Base-by-base conservation (phyloP, 1,284 basidiomycete genomes). In the Sphaerobolus stellatus region DNA sequence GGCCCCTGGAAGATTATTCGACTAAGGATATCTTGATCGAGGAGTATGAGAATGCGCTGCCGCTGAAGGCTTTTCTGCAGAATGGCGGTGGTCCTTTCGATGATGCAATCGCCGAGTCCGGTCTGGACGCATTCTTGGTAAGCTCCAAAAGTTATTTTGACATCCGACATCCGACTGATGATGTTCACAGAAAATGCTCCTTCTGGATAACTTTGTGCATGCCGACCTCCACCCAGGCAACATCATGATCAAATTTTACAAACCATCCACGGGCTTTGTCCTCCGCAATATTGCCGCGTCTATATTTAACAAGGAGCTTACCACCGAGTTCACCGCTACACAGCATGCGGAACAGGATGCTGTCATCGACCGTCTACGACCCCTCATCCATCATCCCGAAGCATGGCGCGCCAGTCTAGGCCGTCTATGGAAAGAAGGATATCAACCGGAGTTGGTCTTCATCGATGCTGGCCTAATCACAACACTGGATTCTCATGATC, bases 151-250 rank as follows among this genome's bases (percentile, higher is more conserved):
- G 43, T 52, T 25, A 56, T 52, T 25, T 54, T 24, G 31, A 40
- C 50, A 59, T 63, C 18, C 43, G 3, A 49, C 24, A 24, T 56
- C 56, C 50, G 50, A 20, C 41, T 50, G 7, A 57, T 28, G 3
- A 18, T 40, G 52, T 27, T n/a, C 14, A 30, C 61, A 95, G 91
- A 94, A 98, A 73, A 99, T 99, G 96, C 83, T 99, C 22, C 77
- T 99, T 1, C 78, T 99, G 45, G 96, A 99, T 73, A 99, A 99
- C 71, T 99, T 98, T 71, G 94, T 96, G 2, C 96, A 99, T 69
- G 87, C 95, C 3, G 96, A 97, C 70, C 79, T 97, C 25, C 91
- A 92, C 70, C 93, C 94, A 0, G 96, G 96, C 28, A 98, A 98
- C 70, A 96, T 98, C 71, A 94, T 98, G 89, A 86, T 98, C 74